Evolutionary conservation across 2,329 filamentous ascomycete genomes (phyloP).

Genomic region (Teratosphaeria gauchensis): DNA sequence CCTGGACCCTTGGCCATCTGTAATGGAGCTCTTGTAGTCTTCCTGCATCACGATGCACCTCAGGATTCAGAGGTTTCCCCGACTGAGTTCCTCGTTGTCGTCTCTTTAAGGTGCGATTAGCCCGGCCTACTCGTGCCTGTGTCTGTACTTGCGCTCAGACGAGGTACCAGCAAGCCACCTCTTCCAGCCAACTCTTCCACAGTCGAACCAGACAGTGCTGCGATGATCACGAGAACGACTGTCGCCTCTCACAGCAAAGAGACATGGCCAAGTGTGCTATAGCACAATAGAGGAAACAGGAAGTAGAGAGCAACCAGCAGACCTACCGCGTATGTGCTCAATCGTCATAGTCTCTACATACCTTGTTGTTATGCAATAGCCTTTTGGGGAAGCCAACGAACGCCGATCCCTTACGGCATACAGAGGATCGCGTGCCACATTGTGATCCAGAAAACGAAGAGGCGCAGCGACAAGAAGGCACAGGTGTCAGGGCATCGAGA

Average conservation of each 20-base stretch:
- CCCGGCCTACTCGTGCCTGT: not conserved
- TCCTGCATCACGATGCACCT: not conserved
- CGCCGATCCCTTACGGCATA: not conserved
- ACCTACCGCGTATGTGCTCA: not conserved
- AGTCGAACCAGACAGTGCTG: not conserved
- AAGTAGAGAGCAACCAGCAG: not conserved
- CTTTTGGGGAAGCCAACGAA: not conserved
- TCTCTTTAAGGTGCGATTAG: not conserved
- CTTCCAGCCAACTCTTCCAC: not conserved
- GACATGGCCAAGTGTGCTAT: not conserved
- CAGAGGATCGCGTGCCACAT: not conserved
- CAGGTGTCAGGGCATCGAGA: not conserved
- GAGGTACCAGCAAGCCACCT: not conserved
- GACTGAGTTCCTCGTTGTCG: not conserved
- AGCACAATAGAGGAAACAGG: not conserved
- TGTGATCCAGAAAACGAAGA: not conserved
- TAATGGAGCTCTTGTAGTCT: not conserved
- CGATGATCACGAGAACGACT: not conserved
- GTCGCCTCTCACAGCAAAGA: not conserved
- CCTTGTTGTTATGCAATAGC: not conserved
- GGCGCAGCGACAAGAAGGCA: not conserved
- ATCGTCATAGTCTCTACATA: not conserved
- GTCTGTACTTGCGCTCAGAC: not conserved
- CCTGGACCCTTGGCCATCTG: not conserved
- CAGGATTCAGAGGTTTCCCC: not conserved